A percentile compares a stretch with the other conserved stretches of the same genome.
These are phyloP conservation scores for Trichoderma parareesei DNA, from an alignment of 495 filamentous ascomycete genomes.

Conservation along the genomic window DNA sequence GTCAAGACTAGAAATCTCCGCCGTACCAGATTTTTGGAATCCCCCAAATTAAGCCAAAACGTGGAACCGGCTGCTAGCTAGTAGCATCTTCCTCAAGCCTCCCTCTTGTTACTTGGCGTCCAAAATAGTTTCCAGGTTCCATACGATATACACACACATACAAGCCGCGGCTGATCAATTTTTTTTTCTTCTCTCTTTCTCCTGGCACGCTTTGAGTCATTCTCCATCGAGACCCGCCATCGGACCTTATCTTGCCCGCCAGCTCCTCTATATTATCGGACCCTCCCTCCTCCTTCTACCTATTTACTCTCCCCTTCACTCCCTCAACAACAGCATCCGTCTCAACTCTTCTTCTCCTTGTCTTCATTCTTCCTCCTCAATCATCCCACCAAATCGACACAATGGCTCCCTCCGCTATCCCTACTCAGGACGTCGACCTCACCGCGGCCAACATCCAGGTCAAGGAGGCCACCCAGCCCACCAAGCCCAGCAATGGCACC, in stretches of 20 bases:
- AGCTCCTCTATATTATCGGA: not conserved
- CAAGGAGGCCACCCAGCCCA: constrained; percentile 27
- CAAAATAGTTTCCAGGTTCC: not conserved
- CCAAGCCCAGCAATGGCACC: constrained; percentile 16
- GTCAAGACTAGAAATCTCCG: no score
- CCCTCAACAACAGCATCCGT: not conserved
- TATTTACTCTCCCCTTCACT: not conserved
- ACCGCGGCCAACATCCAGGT: constrained; percentile 35
- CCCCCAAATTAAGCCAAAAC: no score
- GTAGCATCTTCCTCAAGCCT: not conserved
- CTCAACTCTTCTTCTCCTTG: not conserved
- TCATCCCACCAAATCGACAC: not conserved
- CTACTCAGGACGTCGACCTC: constrained; percentile 31
- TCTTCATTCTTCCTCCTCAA: not conserved
- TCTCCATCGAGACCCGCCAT: constrained; percentile 6
- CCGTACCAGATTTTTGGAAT: no score
- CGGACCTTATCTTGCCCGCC: not conserved
- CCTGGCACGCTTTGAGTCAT: not conserved
- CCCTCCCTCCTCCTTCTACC: not conserved
- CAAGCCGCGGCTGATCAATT: not conserved
- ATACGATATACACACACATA: not conserved
- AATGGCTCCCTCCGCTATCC: constrained; percentile 28
- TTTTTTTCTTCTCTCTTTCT: not conserved
- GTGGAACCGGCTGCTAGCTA: no score
- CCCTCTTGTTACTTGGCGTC: not conserved